Percentiles rank a stretch among this genome's conserved stretches.
These are phyloP conservation scores for Meredithiella fracta DNA, from an alignment of 2,329 filamentous ascomycete genomes.

Conservation along the genomic window DNA sequence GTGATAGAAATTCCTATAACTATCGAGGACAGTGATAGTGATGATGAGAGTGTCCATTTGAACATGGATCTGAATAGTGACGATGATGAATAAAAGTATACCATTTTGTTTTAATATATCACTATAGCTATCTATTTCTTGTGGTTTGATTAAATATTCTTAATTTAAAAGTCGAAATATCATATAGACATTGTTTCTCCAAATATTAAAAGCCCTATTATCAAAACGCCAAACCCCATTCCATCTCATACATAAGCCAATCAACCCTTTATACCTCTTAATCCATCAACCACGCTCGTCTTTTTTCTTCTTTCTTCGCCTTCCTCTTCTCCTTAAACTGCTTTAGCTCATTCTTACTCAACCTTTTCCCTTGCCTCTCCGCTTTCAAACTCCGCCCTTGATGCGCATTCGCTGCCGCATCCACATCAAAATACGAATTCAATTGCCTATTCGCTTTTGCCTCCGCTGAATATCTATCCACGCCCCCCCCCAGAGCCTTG, in stretches of 20 bases:
- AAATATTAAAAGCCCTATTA: not conserved
- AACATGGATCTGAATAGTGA: slow-evolving; percentile 43
- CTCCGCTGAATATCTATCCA: slow-evolving; percentile 70
- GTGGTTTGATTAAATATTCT: not conserved
- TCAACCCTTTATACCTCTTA: slow-evolving; percentile 27
- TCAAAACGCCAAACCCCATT: not conserved
- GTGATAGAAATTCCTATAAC: slow-evolving; percentile 15
- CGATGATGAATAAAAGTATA: slow-evolving; percentile 20
- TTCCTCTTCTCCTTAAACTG: slow-evolving; percentile 79
- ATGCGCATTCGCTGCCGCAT: slow-evolving; percentile 80
- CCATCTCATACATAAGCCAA: not conserved
- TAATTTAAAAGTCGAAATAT: not conserved
- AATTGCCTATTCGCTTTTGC: slow-evolving; percentile 78
- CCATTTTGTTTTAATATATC: not conserved
- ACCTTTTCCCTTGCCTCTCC: slow-evolving; percentile 70
- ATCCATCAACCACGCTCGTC: slow-evolving; percentile 77
- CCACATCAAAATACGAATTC: slow-evolving; percentile 90
- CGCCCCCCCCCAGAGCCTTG: slow-evolving; percentile 49
- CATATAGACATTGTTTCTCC: not conserved
- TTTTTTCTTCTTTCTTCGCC: slow-evolving; percentile 85
- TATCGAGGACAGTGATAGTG: slow-evolving; percentile 24
- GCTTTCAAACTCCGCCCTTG: slow-evolving; percentile 83
- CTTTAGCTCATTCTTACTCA: slow-evolving; percentile 73
- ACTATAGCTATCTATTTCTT: too few species aligned
- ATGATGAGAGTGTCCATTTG: slow-evolving; percentile 39